Percentiles rank a stretch among this genome's conserved stretches.
These are phyloP conservation scores for Aspergillus bertholletiae DNA, from an alignment of 495 filamentous ascomycete genomes.

Conservation along the genomic window DNA sequence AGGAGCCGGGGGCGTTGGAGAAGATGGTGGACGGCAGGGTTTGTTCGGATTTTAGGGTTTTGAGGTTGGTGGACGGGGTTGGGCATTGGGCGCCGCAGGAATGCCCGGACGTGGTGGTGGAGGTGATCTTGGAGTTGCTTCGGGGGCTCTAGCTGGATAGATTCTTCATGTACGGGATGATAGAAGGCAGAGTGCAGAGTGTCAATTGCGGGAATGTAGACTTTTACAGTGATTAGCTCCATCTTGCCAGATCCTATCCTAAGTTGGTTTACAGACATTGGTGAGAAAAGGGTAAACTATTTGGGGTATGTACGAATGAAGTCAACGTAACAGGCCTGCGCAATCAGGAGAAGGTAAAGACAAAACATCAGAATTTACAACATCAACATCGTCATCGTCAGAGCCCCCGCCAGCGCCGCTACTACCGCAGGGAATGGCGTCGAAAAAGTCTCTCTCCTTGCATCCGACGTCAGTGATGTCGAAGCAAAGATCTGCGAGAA, in stretches of 20 bases:
- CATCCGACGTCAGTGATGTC: slow-evolving; percentile 47
- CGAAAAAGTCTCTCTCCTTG: slow-evolving; percentile 1
- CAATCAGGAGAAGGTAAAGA: slow-evolving; percentile 11
- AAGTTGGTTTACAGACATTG: neutral
- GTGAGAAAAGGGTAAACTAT: neutral
- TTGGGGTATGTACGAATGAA: slow-evolving; percentile 1
- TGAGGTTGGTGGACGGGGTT: slow-evolving; percentile 51
- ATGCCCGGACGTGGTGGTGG: slow-evolving; percentile 50
- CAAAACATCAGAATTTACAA: slow-evolving; percentile 19
- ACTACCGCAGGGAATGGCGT: slow-evolving; percentile 22
- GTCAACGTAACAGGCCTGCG: neutral
- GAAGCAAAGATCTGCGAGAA: slow-evolving; percentile 75
- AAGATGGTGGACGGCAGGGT: slow-evolving; percentile 43
- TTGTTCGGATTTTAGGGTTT: slow-evolving; percentile 49
- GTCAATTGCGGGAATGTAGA: too few relatives aligned
- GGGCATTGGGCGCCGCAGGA: slow-evolving; percentile 71
- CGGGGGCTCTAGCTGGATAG: slow-evolving; percentile 5
- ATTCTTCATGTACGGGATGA: neutral
- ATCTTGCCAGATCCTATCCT: neutral
- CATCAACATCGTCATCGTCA: too few relatives aligned
- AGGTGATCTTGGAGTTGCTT: slow-evolving; percentile 45
- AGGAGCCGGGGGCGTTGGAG: slow-evolving; percentile 61
- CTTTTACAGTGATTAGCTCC: too few relatives aligned
- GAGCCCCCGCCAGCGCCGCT: slow-evolving; percentile 16
- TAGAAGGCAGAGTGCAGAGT: neutral